Conservation (phyloP, 805 yeast species). For the Sugiyamaella valdiviana region DNA sequence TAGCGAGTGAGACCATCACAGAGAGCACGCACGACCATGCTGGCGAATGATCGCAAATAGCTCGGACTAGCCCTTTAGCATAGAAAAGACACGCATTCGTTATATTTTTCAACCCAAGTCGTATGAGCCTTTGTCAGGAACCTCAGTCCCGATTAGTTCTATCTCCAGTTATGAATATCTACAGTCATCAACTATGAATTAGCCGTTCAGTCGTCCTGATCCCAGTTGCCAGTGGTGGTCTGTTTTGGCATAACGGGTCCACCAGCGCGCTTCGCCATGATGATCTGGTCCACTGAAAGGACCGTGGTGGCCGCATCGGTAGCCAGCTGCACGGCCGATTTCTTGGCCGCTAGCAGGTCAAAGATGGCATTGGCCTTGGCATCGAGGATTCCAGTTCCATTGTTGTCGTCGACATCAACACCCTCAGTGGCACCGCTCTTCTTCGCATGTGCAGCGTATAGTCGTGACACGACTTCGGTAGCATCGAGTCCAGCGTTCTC, state of each 20-base stretch:
- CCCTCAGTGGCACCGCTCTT: slow-evolving; percentile 40
- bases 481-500: slow-evolving; percentile 93
- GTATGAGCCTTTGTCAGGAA: too few species aligned
- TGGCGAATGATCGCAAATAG: too few species aligned
- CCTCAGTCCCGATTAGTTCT: too few species aligned
- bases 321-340: slow-evolving; percentile 84
- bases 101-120: too few species aligned
- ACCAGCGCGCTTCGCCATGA: slow-evolving; percentile 98
- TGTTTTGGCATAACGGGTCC: slow-evolving; percentile 90
- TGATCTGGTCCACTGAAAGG: slow-evolving; percentile 89
- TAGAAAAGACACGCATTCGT: too few species aligned
- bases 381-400: slow-evolving; percentile 60
- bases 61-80: too few species aligned
- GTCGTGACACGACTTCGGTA: slow-evolving; percentile 78
- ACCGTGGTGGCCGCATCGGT: slow-evolving; percentile 93
- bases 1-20: too few species aligned
- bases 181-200: neutral
- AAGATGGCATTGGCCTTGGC: slow-evolving; percentile 62
- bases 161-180: too few species aligned
- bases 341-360: slow-evolving; percentile 75
- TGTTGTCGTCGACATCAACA: slow-evolving; percentile 63
- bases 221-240: slow-evolving; percentile 92
- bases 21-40: too few species aligned
- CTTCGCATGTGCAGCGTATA: slow-evolving; percentile 82
- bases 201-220: slow-evolving; percentile 64